Conservation (phyloP, 176 grass and related monocot genomes). For the Oryza meridionalis region DNA sequence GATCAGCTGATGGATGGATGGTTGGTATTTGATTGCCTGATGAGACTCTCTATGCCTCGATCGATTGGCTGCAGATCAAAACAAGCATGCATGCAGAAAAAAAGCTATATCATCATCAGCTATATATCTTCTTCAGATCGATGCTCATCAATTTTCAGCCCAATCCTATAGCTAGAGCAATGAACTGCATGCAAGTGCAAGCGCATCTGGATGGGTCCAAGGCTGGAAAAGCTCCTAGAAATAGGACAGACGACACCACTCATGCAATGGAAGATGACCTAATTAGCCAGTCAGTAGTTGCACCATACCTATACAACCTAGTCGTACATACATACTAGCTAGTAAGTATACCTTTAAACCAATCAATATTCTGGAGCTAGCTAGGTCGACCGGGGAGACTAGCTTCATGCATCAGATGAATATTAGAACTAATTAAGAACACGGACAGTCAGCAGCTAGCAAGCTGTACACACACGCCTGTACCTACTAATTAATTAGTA, state of each 20-base stretch:
- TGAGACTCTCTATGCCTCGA: not conserved
- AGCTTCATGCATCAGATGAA: not conserved
- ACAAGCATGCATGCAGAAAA: not conserved
- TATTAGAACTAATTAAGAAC: not conserved
- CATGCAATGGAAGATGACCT: slow-evolving; percentile 28
- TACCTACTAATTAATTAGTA: slow-evolving; percentile 24
- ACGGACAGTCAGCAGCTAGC: not conserved
- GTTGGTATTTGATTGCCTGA: not conserved
- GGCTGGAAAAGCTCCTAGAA: slow-evolving; percentile 24
- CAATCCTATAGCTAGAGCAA: not conserved
- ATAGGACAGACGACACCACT: slow-evolving; percentile 13
- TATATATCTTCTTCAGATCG: not conserved
- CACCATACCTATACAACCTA: slow-evolving; percentile 41
- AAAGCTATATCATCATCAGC: not conserved
- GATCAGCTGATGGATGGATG: not conserved
- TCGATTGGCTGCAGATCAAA: slow-evolving; percentile 19
- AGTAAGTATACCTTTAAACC: not conserved
- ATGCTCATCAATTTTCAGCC: not conserved
- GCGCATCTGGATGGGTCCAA: slow-evolving; percentile 28
- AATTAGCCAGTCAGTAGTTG: slow-evolving; percentile 42
- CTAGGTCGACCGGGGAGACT: not conserved
- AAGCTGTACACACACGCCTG: not conserved
- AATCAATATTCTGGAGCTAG: not conserved
- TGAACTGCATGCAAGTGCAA: not conserved
- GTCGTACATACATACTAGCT: slow-evolving; percentile 1